Evolutionary conservation across 371 early-diverging fungal species (phyloP).

Genomic region (Syncephalastrum monosporum): DNA sequence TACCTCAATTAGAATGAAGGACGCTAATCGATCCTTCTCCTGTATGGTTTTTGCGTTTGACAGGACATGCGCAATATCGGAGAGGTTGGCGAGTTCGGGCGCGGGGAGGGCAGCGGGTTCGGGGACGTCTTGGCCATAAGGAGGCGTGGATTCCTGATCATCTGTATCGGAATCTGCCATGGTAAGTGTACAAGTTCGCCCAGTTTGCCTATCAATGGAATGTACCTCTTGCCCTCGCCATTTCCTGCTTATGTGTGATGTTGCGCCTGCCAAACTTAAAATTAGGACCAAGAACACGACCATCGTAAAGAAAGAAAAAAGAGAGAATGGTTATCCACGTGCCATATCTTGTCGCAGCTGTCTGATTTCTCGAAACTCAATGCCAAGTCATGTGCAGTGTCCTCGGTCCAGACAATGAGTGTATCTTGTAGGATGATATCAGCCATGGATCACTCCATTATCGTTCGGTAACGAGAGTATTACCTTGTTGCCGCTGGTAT

Average conservation of each 20-base stretch:
- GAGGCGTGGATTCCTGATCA: too few relatives aligned
- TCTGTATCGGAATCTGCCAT: too few relatives aligned
- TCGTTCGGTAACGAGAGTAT: conserved; percentile 30
- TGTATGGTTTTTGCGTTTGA: conserved; percentile 39
- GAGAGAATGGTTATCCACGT: conserved; percentile 16
- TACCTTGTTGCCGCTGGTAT: conserved; percentile 85
- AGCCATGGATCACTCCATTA: conserved; percentile 28
- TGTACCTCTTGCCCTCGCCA: not conserved
- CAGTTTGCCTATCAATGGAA: not conserved
- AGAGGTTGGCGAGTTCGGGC: conserved; percentile 65
- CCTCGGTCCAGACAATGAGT: conserved; percentile 92
- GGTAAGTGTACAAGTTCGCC: not conserved
- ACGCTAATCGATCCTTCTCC: conserved; percentile 52
- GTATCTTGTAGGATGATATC: conserved; percentile 66
- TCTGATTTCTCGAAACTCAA: conserved; percentile 88
- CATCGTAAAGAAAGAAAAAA: too few relatives aligned
- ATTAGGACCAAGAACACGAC: too few relatives aligned
- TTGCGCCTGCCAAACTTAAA: conserved; percentile 4
- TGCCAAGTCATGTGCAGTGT: conserved; percentile 75
- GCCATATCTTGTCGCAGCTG: conserved; percentile 84
- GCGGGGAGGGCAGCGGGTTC: conserved; percentile 48
- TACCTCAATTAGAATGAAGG: conserved; percentile 48
- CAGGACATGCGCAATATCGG: conserved; percentile 57
- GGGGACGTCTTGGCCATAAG: conserved; percentile 2
- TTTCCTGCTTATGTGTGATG: not conserved